phyloP scores from a whole-genome alignment of 106 monocot genomes.

The Apostasia shenzhenica region DNA sequence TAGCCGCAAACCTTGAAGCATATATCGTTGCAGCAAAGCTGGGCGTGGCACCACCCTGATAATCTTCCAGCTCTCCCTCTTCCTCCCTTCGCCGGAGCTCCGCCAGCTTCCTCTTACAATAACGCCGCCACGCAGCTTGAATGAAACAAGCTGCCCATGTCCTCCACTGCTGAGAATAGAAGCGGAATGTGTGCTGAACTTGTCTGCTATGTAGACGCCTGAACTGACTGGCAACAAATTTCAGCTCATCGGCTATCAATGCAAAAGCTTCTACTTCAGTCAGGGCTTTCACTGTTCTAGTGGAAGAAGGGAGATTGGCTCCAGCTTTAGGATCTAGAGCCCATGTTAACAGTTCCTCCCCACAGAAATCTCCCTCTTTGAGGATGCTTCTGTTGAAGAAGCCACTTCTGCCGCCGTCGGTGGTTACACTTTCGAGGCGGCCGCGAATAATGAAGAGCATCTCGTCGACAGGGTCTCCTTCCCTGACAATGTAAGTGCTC shows the following conservation, averaged over 20 bases:
- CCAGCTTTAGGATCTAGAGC: slow-evolving; percentile 68
- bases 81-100: slow-evolving; percentile 39
- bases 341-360: slow-evolving; percentile 82
- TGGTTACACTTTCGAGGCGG: slow-evolving; percentile 60
- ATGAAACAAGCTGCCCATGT: slow-evolving; percentile 78
- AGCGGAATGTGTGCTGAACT: slow-evolving; percentile 74
- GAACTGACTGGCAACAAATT: slow-evolving; percentile 69
- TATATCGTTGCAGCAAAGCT: slow-evolving; percentile 48
- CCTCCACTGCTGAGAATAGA: slow-evolving; percentile 82
- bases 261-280: slow-evolving; percentile 83
- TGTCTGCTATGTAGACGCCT: slow-evolving; percentile 62
- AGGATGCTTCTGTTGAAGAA: slow-evolving; percentile 61
- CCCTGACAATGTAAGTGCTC: slow-evolving; percentile 45
- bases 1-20: slow-evolving; percentile 61
- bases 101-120: slow-evolving; percentile 54
- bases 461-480: slow-evolving; percentile 84
- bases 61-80: slow-evolving; percentile 7
- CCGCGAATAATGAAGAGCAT: slow-evolving; percentile 77
- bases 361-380: slow-evolving; percentile 64
- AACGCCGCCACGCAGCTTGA: slow-evolving; percentile 76
- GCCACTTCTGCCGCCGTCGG: slow-evolving; percentile 73
- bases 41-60: slow-evolving; percentile 3
- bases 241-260: slow-evolving; percentile 53
- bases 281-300: slow-evolving; percentile 56
- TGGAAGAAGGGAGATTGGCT: slow-evolving; percentile 60